Base-by-base conservation (phyloP, 2,329 filamentous ascomycete species). In the Aurifilum marmelostoma region DNA sequence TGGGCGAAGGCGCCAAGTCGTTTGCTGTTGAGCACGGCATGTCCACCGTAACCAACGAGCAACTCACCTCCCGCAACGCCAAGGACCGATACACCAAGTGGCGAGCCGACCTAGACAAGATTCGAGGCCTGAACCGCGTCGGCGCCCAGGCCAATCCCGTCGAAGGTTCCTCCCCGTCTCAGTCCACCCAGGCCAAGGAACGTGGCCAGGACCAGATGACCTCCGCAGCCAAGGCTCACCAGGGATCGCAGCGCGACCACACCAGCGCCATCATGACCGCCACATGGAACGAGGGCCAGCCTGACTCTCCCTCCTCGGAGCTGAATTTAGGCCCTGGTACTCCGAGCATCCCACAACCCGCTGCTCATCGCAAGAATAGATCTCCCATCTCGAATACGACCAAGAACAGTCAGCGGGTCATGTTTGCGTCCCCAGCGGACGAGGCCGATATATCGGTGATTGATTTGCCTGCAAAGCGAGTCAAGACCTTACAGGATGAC, bases 21-120 rank as follows among this genome's bases (percentile, higher is more conserved):
- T 99, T 97, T 79, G 96, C 95, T 0, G 87, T 88, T 71, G 89
- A 95, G 69, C 87, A 94, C 73, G 90, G 92, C 11, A 88, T 98
- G 77, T 82, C 87, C 0, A 83, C 93, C 14, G 84, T 94, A n/a
- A 86, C 89, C 7, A 89, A 93, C 74, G 91, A 96, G 58, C 85
- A 84, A 58, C 83, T 99, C 24, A 85, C 97, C n/a, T 97, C 95
- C 3, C 89, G 87, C 66, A 91, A 89, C 72, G 92, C 96, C 24
- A 85, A 86, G 71, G 91, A 96, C 69, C 90, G 96, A 56, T 98
- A 91, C 82, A 76, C 88, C 59, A 88, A 89, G 69, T 99, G 96
- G 96, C 83, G 83, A 64, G 84, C 89, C 27, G 94, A 97, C 74
- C 83, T 97, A 4, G 58, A 56, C 37, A 84, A 84, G 73, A 84